Evolutionary conservation across 257 asterid species (phyloP).

Genomic region (Sherardia arvensis): DNA sequence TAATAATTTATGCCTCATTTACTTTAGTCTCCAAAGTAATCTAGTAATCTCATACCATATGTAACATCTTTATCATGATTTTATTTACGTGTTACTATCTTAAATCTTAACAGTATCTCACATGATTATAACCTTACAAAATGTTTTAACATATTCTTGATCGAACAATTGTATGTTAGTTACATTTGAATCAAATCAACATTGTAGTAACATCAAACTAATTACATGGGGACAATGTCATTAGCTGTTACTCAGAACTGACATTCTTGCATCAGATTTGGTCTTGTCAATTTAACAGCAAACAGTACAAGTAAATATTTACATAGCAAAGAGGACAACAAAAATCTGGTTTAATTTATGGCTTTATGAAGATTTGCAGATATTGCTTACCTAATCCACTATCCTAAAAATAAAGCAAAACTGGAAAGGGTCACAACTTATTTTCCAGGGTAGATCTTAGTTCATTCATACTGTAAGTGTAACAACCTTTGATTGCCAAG

Average conservation of each 20-base stretch:
- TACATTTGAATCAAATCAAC: too few relatives aligned
- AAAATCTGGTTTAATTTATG: neutral
- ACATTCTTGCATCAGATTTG: neutral
- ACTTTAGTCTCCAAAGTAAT: neutral
- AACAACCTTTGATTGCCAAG: neutral
- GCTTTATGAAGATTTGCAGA: neutral
- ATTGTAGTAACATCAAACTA: too few relatives aligned
- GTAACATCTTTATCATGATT: too few relatives aligned
- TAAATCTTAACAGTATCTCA: too few relatives aligned
- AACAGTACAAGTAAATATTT: neutral
- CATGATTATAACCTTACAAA: too few relatives aligned
- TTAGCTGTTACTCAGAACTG: neutral
- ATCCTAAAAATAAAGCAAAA: neutral
- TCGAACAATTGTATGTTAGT: too few relatives aligned
- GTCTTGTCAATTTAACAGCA: neutral
- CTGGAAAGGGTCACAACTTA: neutral
- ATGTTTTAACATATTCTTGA: too few relatives aligned
- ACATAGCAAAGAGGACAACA: neutral
- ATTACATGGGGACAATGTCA: neutral
- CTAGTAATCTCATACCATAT: neutral
- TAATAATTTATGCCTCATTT: conserved; percentile 3
- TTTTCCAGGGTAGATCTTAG: neutral
- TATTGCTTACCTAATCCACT: neutral
- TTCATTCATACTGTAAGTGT: conserved; percentile 3
- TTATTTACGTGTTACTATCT: too few relatives aligned